Conservation (phyloP, 129 eudicot genomes). For the Chrysanthemum seticuspe region DNA sequence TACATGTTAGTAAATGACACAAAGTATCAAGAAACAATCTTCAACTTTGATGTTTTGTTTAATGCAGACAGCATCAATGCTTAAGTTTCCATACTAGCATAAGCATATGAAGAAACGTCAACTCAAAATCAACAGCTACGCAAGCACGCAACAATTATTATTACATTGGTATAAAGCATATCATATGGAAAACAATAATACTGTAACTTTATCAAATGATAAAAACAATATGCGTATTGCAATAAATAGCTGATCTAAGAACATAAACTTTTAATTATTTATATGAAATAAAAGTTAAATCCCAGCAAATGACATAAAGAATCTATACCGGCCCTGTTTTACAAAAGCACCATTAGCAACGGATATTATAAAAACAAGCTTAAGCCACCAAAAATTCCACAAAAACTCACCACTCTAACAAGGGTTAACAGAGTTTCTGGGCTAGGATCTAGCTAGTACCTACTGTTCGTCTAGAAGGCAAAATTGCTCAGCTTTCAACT, state of each 20-base stretch:
- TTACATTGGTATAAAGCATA: neutral
- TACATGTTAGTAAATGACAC: neutral
- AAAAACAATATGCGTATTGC: neutral
- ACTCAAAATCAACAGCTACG: no score
- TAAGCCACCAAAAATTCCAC: no score
- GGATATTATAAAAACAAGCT: neutral
- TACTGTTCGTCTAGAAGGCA: no score
- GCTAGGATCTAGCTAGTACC: no score
- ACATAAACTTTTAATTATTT: neutral
- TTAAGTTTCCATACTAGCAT: no score
- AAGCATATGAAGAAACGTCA: no score
- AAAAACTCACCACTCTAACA: no score
- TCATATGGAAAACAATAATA: neutral
- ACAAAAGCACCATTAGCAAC: slow-evolving; percentile 8
- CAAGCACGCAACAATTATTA: no score
- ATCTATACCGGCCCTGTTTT: slow-evolving; percentile 31
- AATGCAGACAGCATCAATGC: no score
- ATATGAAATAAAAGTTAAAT: slow-evolving; percentile 1
- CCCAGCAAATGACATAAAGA: slow-evolving; percentile 12
- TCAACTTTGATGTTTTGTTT: neutral
- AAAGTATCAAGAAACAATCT: neutral
- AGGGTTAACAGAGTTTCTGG: no score
- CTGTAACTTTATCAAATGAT: neutral
- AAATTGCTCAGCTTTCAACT: no score
- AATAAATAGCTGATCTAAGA: no score